These are phyloP conservation scores for Blastobotrys illinoisensis DNA, from an alignment of 1,139 yeast genomes.

Conservation along the genomic window DNA sequence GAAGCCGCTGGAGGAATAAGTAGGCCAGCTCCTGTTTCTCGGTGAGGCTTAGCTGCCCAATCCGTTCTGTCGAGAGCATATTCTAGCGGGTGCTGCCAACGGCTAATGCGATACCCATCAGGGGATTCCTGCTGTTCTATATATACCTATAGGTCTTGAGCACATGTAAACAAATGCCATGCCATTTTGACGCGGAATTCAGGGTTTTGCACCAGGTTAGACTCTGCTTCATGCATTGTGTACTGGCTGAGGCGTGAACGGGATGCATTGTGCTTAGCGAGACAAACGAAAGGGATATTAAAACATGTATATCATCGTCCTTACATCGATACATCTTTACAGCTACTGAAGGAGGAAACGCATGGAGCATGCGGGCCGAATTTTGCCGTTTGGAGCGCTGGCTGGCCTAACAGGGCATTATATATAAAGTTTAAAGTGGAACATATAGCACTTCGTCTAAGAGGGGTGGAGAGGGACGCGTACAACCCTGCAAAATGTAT, in stretches of 20 bases:
- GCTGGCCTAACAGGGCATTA: too few species aligned
- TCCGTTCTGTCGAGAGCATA: constrained; percentile 1
- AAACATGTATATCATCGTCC: neutral
- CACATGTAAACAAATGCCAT: neutral
- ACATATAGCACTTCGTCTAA: too few species aligned
- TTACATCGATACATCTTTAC: too few species aligned
- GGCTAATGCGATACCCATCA: neutral
- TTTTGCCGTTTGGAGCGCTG: too few species aligned
- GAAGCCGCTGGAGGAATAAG: constrained; percentile 4
- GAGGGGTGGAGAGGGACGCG: too few species aligned
- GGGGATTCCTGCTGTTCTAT: neutral
- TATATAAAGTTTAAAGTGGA: too few species aligned
- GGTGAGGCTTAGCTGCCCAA: neutral
- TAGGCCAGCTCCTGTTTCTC: constrained; percentile 7
- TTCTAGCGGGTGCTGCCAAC: neutral
- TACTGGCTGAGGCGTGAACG: neutral
- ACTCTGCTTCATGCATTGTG: neutral
- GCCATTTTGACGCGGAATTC: neutral
- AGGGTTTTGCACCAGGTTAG: neutral
- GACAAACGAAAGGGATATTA: neutral
- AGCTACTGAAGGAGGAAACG: too few species aligned
- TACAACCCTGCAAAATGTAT: neutral
- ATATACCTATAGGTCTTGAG: too few species aligned
- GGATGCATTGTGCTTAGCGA: neutral
- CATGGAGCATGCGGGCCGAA: too few species aligned